Evolutionary conservation across 2,329 filamentous ascomycete genomes (phyloP).

Genomic region (Venturia oleaginea): DNA sequence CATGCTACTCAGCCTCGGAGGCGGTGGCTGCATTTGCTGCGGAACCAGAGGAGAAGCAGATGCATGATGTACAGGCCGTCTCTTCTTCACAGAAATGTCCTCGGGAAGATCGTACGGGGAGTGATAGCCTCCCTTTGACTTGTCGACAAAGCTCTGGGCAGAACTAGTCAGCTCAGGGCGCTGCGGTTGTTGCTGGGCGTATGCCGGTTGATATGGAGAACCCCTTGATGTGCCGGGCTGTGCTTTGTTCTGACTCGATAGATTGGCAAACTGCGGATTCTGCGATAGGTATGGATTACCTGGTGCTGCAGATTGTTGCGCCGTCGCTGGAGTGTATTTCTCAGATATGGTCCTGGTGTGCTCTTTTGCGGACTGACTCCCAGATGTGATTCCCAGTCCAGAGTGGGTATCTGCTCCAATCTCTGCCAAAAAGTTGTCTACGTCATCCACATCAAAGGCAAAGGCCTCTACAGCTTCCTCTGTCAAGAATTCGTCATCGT

Average conservation of each 20-base stretch:
- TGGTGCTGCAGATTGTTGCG: constrained; percentile 20
- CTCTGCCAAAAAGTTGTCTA: constrained; percentile 77
- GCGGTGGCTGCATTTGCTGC: constrained; percentile 38
- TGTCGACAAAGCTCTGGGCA: constrained; percentile 76
- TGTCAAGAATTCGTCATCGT: constrained; percentile 61
- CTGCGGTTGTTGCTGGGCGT: constrained; percentile 14
- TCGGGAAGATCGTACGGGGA: constrained; percentile 94
- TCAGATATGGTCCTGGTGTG: constrained; percentile 16
- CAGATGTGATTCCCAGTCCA: constrained; percentile 11
- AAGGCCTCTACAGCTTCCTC: constrained; percentile 31
- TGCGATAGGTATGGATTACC: constrained; percentile 43
- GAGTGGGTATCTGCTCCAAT: constrained; percentile 17
- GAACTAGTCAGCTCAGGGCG: constrained; percentile 17
- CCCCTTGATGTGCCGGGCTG: neutral
- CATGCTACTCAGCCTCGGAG: constrained; percentile 56
- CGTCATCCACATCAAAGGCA: constrained; percentile 69
- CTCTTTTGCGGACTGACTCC: constrained; percentile 16
- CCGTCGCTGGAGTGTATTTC: constrained; percentile 29
- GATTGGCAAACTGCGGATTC: constrained; percentile 40
- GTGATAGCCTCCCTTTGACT: constrained; percentile 81
- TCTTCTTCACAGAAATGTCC: constrained; percentile 66
- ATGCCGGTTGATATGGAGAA: constrained; percentile 13
- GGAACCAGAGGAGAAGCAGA: constrained; percentile 33
- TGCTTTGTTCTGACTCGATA: constrained; percentile 30
- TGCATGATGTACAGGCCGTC: constrained; percentile 38